Base-by-base conservation (phyloP, 371 early-diverging fungal species). In the Mucor indicus region DNA sequence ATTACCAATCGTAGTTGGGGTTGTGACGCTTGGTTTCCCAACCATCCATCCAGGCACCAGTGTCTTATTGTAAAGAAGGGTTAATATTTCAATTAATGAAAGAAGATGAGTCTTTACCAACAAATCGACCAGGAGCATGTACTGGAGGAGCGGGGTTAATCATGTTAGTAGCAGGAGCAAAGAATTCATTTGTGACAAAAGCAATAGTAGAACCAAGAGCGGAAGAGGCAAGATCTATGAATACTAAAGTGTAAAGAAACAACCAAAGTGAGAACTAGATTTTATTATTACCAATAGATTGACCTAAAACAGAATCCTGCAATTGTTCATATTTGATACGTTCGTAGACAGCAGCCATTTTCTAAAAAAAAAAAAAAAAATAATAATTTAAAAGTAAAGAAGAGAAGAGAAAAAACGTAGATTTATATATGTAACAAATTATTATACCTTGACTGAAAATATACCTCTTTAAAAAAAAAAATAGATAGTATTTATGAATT, bases 11-110 rank as follows among this genome's bases (percentile, higher is more conserved):
- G 44, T 82, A 81, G 25, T 76, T 69, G 23, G 83, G 69, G 64
- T 89, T 81, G 60, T 95, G 94, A 51, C 96, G 85, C 57, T 89
- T 85, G 29, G 92, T 81, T 64, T 93, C 94, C 96, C 96, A 95
- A 15, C 92, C 93, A 62, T 90, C 88, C 76, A 86, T 83, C 89
- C 86, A 87, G 25, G 85, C 83, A 55, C 89, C 90, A 21, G 79
- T 81, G 17, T 80, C 78, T 65, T 1, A n/a, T n/a, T n/a, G n/a
- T n/a, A n/a, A n/a, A n/a, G n/a, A n/a, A n/a, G n/a, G n/a, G n/a
- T n/a, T n/a, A 31, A 30, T 40, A 6, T 22, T n/a, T n/a, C n/a
- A n/a, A n/a, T n/a, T n/a, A n/a, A n/a, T n/a, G n/a, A n/a, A n/a
- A 39, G 29, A 15, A 30, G 9, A 40, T 16, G 30, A 37, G n/a